Evolutionary conservation across 2,329 filamentous ascomycete genomes (phyloP).

Genomic region (Lithohypha guttulata): DNA sequence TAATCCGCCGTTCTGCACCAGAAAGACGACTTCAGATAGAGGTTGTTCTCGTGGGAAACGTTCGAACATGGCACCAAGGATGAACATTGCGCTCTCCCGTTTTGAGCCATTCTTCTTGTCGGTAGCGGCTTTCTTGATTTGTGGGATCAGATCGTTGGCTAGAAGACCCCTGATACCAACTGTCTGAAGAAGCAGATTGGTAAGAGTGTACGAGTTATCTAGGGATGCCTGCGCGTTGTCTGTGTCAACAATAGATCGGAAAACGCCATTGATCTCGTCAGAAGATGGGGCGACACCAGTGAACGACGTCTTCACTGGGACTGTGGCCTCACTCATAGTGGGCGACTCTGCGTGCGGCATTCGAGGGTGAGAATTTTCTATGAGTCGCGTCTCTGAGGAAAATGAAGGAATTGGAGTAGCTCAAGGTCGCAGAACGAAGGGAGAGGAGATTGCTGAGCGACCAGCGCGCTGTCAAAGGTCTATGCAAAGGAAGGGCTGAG

Average conservation of each 20-base stretch:
- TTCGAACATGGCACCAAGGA: conserved; percentile 87
- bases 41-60: conserved; percentile 68
- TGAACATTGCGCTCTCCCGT: conserved; percentile 88
- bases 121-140: conserved; percentile 63
- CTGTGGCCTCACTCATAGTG: conserved; percentile 24
- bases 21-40: conserved; percentile 67
- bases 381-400: too few relatives aligned
- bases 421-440: too few relatives aligned
- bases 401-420: too few relatives aligned
- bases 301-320: conserved; percentile 36
- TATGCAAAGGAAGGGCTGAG: too few relatives aligned
- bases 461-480: conserved; percentile 4
- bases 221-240: conserved; percentile 59
- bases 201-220: conserved; percentile 55
- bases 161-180: conserved; percentile 53
- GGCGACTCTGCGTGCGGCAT: conserved; percentile 9
- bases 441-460: conserved; percentile 4
- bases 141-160: conserved; percentile 51
- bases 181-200: conserved; percentile 53
- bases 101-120: conserved; percentile 88
- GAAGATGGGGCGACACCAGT: conserved; percentile 45
- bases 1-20: conserved; percentile 68
- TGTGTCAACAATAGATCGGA: conserved; percentile 59
- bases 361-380: too few relatives aligned
- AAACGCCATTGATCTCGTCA: conserved; percentile 54